Evolutionary conservation across 306 rosid genomes (phyloP).

Genomic region (Cyclanthera cordifolia): DNA sequence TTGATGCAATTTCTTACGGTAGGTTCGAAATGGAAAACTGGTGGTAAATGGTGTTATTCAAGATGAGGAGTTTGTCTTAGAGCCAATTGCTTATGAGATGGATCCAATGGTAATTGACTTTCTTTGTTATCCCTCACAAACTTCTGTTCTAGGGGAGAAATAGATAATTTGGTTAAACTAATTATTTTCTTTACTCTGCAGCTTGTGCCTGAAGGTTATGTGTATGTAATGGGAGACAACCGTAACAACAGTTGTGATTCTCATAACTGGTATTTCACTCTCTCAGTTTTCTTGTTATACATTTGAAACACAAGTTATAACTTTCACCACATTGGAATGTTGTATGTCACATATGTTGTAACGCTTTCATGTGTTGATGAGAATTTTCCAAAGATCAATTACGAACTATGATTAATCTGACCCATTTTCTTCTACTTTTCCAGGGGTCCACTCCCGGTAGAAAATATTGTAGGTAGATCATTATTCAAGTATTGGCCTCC

Average conservation of each 20-base stretch:
- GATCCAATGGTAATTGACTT: slow-evolving; percentile 39
- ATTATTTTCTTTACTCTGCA: slow-evolving; percentile 23
- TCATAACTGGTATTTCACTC: slow-evolving; percentile 53
- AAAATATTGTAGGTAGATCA: slow-evolving; percentile 83
- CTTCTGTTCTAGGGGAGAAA: not conserved
- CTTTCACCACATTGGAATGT: not conserved
- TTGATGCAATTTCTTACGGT: not conserved
- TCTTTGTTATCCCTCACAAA: not conserved
- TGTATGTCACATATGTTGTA: not conserved
- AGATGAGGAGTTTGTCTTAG: slow-evolving; percentile 58
- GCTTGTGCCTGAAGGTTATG: slow-evolving; percentile 86
- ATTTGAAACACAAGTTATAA: not conserved
- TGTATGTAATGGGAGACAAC: slow-evolving; percentile 94
- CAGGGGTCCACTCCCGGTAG: slow-evolving; percentile 93
- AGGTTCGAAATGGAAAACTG: slow-evolving; percentile 73
- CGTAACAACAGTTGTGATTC: slow-evolving; percentile 92
- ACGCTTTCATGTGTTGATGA: not conserved
- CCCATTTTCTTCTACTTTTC: not conserved
- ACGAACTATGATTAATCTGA: not conserved
- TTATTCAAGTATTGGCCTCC: slow-evolving; percentile 96
- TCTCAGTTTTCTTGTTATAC: not conserved
- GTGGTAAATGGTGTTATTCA: slow-evolving; percentile 57
- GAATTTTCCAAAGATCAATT: not conserved
- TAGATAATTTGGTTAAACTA: not conserved
- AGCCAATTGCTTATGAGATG: slow-evolving; percentile 78